Percentiles rank a stretch among this genome's conserved stretches.
Evolutionary conservation across 495 filamentous ascomycete genomes (phyloP).

Genomic region (Lophiostoma macrostomum): DNA sequence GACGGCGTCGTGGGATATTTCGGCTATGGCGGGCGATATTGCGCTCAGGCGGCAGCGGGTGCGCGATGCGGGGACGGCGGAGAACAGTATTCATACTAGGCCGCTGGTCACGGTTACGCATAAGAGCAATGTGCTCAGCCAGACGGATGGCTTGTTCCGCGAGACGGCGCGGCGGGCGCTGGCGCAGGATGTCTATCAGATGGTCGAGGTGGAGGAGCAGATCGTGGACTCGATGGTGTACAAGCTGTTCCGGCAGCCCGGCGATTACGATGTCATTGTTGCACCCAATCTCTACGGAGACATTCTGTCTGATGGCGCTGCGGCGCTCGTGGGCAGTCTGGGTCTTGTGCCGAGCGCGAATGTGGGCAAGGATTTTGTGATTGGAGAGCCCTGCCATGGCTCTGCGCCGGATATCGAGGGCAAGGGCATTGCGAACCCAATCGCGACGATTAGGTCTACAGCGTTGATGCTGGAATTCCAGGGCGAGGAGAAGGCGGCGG

Average conservation of each 20-base stretch:
- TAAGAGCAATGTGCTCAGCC: conserved; percentile 95
- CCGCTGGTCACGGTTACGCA: conserved; percentile 95
- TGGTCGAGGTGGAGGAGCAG: conserved; percentile 83
- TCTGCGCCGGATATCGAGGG: conserved; percentile 95
- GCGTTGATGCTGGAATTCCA: conserved; percentile 96
- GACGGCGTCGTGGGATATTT: conserved; percentile 75
- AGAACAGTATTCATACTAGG: conserved; percentile 56
- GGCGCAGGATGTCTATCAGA: conserved; percentile 48
- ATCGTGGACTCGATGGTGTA: conserved; percentile 99
- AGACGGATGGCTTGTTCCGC: conserved; percentile 96
- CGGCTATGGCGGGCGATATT: conserved; percentile 90
- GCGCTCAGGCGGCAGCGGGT: conserved; percentile 82
- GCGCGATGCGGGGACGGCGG: conserved; percentile 47
- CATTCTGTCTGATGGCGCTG: conserved; percentile 92
- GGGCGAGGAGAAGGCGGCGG: conserved; percentile 78
- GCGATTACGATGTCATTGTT: conserved; percentile 94
- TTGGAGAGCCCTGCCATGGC: conserved; percentile 97
- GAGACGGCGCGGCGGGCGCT: conserved; percentile 71
- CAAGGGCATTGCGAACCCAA: conserved; percentile 87
- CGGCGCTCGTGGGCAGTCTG: conserved; percentile 88
- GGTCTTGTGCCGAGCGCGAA: conserved; percentile 96
- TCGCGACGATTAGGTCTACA: conserved; percentile 87
- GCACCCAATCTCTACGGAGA: conserved; percentile 98
- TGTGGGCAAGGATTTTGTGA: conserved; percentile 90
- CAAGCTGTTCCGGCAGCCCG: conserved; percentile 95